These are phyloP conservation scores for Cercospora citrullina DNA, from an alignment of 2,329 filamentous ascomycete species.

Conservation along the genomic window DNA sequence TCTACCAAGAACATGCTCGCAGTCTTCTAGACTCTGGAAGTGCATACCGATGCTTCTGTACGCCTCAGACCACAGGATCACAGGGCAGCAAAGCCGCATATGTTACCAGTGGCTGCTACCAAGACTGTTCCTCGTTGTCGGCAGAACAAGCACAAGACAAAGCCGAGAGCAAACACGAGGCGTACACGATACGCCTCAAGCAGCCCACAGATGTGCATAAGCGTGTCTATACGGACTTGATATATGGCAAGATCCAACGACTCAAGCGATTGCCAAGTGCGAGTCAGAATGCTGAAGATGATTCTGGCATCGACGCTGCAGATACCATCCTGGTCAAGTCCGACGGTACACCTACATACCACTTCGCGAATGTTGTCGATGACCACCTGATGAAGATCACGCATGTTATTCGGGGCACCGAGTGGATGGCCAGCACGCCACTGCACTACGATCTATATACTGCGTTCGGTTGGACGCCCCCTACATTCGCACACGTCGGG, in stretches of 20 bases:
- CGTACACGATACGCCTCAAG: constrained; percentile 75
- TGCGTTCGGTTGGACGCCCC: constrained; percentile 52
- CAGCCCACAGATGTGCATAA: constrained; percentile 60
- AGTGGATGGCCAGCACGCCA: constrained; percentile 95
- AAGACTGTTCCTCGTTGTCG: constrained; percentile 70
- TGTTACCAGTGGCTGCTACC: constrained; percentile 64
- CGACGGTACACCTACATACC: constrained; percentile 92
- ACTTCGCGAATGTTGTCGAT: constrained; percentile 95
- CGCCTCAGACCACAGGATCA: constrained; percentile 41
- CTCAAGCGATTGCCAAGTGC: constrained; percentile 35
- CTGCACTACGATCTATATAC: constrained; percentile 63
- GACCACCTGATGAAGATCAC: constrained; percentile 95
- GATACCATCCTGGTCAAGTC: constrained; percentile 90
- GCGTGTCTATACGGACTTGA: constrained; percentile 67
- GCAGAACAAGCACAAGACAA: constrained; percentile 68
- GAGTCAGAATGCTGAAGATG: constrained; percentile 34
- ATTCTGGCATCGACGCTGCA: constrained; percentile 57
- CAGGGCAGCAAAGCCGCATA: constrained; percentile 62
- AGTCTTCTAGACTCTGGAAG: constrained; percentile 67
- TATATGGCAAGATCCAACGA: constrained; percentile 68
- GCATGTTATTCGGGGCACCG: constrained; percentile 89
- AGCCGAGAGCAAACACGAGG: constrained; percentile 63
- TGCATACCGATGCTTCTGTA: constrained; percentile 94
- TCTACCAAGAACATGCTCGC: constrained; percentile 72
- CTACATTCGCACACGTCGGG: constrained; percentile 52